Evolutionary conservation across 2,329 filamentous ascomycete species (phyloP).

Genomic region (Peltaster fructicola): DNA sequence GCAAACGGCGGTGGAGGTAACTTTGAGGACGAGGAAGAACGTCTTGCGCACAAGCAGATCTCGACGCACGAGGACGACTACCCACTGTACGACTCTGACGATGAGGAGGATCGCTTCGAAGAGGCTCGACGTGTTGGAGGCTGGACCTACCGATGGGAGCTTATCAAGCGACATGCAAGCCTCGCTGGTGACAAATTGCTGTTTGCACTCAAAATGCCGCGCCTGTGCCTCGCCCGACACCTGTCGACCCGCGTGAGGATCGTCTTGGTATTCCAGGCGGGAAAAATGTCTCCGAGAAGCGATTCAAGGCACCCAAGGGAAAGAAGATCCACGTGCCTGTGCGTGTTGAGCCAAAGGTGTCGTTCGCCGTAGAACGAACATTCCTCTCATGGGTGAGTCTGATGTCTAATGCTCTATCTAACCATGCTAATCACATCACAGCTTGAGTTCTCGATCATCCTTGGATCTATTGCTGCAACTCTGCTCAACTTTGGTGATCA

Average conservation of each 20-base stretch:
- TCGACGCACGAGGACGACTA: slow-evolving; percentile 47
- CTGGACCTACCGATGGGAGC: slow-evolving; percentile 51
- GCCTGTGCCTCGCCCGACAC: slow-evolving; percentile 24
- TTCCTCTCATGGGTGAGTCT: slow-evolving; percentile 73
- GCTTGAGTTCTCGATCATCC: slow-evolving; percentile 92
- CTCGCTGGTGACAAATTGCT: slow-evolving; percentile 23
- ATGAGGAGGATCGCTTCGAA: slow-evolving; percentile 57
- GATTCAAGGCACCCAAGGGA: slow-evolving; percentile 56
- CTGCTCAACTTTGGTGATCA: slow-evolving; percentile 61
- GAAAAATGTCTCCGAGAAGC: slow-evolving; percentile 23
- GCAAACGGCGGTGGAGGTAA: slow-evolving; percentile 24
- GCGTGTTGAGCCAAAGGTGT: slow-evolving; percentile 92
- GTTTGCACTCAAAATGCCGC: slow-evolving; percentile 18
- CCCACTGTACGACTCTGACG: slow-evolving; percentile 76
- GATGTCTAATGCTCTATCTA: slow-evolving; percentile 5
- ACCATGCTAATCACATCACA: slow-evolving; percentile 16
- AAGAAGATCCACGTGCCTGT: slow-evolving; percentile 91
- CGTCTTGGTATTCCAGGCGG: slow-evolving; percentile 25
- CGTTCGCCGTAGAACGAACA: slow-evolving; percentile 88
- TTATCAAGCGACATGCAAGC: slow-evolving; percentile 32
- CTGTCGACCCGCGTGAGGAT: slow-evolving; percentile 24
- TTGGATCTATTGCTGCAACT: slow-evolving; percentile 71
- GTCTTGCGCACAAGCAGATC: slow-evolving; percentile 46
- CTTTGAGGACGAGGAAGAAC: slow-evolving; percentile 61
- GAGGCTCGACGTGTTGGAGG: slow-evolving; percentile 62